A percentile compares a stretch with the other conserved stretches of the same genome.
These are phyloP conservation scores for Periglandula ipomoeae DNA, from an alignment of 2,329 filamentous ascomycete genomes.

Conservation along the genomic window DNA sequence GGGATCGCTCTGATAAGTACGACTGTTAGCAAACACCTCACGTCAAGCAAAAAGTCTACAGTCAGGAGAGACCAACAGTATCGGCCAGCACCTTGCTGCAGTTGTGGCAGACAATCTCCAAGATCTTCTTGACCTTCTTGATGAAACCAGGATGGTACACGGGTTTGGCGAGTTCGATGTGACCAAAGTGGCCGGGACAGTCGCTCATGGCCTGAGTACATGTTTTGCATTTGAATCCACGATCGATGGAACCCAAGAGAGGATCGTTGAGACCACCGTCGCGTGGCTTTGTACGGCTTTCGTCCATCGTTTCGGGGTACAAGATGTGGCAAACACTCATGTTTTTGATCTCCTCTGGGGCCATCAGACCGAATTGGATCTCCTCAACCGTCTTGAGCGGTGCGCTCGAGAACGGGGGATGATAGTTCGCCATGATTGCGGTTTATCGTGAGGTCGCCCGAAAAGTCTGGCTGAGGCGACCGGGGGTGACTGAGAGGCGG, in stretches of 20 bases:
- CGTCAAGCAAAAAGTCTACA: conserved; percentile 37
- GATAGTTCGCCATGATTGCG: conserved; percentile 79
- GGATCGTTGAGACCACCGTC: conserved; percentile 92
- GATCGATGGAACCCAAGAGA: conserved; percentile 90
- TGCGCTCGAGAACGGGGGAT: conserved; percentile 85
- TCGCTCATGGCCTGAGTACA: conserved; percentile 93
- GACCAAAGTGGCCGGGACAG: conserved; percentile 96
- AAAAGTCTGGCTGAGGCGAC: background rate
- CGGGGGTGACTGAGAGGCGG: conserved; percentile 10
- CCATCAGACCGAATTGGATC: conserved; percentile 97
- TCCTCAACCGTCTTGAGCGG: conserved; percentile 96
- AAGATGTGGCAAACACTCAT: conserved; percentile 96
- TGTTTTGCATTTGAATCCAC: conserved; percentile 90
- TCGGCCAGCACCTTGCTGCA: conserved; percentile 97
- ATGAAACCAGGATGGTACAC: conserved; percentile 95
- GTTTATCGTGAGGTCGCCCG: conserved; percentile 6
- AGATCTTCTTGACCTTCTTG: conserved; percentile 97
- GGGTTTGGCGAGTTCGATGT: conserved; percentile 94
- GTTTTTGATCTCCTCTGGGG: conserved; percentile 96
- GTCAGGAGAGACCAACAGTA: conserved; percentile 71
- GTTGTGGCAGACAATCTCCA: conserved; percentile 98
- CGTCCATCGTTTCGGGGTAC: conserved; percentile 99
- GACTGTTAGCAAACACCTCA: conserved; percentile 50
- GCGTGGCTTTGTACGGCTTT: conserved; percentile 82
- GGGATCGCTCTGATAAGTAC: conserved; percentile 60